Percentiles rank a stretch among this genome's conserved stretches.
Evolutionary conservation across 805 yeast species (phyloP).

Genomic region (Starmerella cellae): DNA sequence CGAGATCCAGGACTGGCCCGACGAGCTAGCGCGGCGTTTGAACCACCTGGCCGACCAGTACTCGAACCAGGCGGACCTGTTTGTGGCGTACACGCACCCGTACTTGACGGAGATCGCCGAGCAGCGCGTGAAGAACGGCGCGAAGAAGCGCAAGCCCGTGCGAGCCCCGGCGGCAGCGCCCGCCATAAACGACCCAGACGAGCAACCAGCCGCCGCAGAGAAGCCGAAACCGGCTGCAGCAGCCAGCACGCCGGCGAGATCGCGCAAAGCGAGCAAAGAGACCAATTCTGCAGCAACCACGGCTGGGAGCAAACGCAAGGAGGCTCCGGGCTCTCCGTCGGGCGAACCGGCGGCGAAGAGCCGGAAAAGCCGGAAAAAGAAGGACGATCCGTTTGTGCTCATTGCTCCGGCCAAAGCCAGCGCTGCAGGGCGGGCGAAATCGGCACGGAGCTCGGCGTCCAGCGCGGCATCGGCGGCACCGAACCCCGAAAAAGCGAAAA

Average conservation of each 20-base stretch:
- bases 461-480: not conserved
- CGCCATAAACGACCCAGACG: not conserved
- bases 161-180: not conserved
- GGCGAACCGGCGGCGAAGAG: not conserved
- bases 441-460: conserved; percentile 1
- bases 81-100: conserved; percentile 11
- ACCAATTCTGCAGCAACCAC: too few relatives aligned
- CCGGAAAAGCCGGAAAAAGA: not conserved
- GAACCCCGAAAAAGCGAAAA: not conserved
- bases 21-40: conserved; percentile 2
- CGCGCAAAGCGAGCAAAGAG: not conserved
- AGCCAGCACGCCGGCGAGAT: not conserved
- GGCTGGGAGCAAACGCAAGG: not conserved
- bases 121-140: conserved; percentile 5
- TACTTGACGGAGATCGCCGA: conserved; percentile 11
- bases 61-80: conserved; percentile 12
- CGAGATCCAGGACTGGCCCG: not conserved
- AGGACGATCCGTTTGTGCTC: conserved; percentile 8
- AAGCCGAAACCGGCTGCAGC: not conserved
- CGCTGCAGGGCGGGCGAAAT: not conserved
- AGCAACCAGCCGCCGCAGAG: not conserved
- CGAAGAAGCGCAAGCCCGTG: not conserved
- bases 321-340: not conserved
- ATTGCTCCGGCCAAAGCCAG: conserved; percentile 11
- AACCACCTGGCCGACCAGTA: not conserved